Evolutionary conservation across 1,284 basidiomycete genomes (phyloP).

Genomic region (Apiotrichum siamense): DNA sequence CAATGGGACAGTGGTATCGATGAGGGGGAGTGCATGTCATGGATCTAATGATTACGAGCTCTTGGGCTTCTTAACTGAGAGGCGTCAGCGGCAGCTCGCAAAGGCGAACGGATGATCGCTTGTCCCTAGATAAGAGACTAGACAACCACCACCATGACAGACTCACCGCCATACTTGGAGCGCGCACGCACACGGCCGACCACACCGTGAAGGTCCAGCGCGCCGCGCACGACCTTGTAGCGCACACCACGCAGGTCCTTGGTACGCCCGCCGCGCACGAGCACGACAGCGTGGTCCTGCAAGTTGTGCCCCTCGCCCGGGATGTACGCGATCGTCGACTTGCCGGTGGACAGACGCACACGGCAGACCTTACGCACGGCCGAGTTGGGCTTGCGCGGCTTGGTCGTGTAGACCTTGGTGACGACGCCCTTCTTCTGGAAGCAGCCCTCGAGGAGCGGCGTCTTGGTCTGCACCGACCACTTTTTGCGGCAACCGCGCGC

Average conservation of each 20-base stretch:
- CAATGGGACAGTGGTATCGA: neutral
- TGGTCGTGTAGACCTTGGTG: constrained; percentile 71
- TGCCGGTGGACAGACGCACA: constrained; percentile 86
- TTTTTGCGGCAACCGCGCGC: constrained; percentile 42
- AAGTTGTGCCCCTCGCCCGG: constrained; percentile 97
- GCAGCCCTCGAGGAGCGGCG: constrained; percentile 69
- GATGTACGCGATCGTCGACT: constrained; percentile 87
- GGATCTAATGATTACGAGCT: constrained; percentile 26
- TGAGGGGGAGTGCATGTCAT: neutral
- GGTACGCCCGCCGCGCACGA: constrained; percentile 87
- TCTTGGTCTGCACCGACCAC: constrained; percentile 52
- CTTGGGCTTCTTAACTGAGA: constrained; percentile 75
- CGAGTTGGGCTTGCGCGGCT: constrained; percentile 98
- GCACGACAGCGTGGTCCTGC: constrained; percentile 94
- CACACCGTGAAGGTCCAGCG: constrained; percentile 86
- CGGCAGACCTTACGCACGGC: constrained; percentile 95
- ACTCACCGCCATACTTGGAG: constrained; percentile 89
- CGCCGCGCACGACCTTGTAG: constrained; percentile 92
- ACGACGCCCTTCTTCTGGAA: constrained; percentile 89
- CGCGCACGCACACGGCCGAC: constrained; percentile 73
- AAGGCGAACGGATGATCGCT: neutral
- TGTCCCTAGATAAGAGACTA: too few relatives aligned
- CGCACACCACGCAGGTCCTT: constrained; percentile 96
- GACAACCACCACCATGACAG: neutral
- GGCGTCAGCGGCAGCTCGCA: constrained; percentile 2